These are phyloP conservation scores for Hebeloma cylindrosporum DNA, from an alignment of 768 basidiomycete genomes.

Conservation along the genomic window DNA sequence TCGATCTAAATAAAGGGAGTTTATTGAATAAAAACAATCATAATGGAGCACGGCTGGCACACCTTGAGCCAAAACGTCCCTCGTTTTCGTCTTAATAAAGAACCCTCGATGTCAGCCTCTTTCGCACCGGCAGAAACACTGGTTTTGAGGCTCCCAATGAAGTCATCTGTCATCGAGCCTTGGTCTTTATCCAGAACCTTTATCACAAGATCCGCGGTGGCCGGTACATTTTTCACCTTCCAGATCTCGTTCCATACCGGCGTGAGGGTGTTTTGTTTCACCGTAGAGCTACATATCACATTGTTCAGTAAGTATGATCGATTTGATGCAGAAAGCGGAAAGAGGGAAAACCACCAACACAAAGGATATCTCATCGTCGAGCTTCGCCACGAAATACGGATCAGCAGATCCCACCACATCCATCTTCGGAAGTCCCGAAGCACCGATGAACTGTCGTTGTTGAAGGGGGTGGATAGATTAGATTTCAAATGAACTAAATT, in stretches of 20 bases:
- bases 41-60: constrained; percentile 5
- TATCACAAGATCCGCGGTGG: constrained; percentile 57
- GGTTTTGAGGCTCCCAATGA: constrained; percentile 61
- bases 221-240: constrained; percentile 72
- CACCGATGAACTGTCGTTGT: constrained; percentile 82
- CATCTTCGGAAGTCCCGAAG: constrained; percentile 66
- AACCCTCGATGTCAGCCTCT: constrained; percentile 61
- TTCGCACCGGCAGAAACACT: constrained; percentile 55
- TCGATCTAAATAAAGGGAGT: constrained; percentile 46
- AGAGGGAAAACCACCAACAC: constrained; percentile 42
- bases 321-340: neutral
- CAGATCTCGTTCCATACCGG: constrained; percentile 81
- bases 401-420: constrained; percentile 64
- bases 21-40: neutral
- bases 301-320: neutral
- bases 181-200: constrained; percentile 71
- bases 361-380: constrained; percentile 64
- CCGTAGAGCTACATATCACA: constrained; percentile 54
- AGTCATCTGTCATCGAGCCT: constrained; percentile 55
- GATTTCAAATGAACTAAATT: neutral
- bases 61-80: constrained; percentile 77
- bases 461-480: no score
- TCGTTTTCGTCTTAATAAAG: constrained; percentile 44
- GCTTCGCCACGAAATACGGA: constrained; percentile 69
- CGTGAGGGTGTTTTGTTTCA: constrained; percentile 51